phyloP scores from a whole-genome alignment of 129 eudicot genomes.

The Flaveria brownii region DNA sequence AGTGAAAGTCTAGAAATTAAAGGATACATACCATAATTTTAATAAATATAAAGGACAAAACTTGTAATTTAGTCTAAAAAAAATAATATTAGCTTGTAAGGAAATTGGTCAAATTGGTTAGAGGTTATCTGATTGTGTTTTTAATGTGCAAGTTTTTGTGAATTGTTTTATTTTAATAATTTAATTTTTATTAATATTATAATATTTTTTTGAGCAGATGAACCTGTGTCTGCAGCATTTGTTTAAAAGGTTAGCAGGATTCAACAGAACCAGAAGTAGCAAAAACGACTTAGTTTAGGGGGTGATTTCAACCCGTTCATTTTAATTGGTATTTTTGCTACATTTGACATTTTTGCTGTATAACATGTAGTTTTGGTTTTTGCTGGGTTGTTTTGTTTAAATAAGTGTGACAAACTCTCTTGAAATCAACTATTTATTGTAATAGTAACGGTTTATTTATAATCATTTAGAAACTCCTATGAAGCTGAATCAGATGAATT shows the following conservation, averaged over 20 bases:
- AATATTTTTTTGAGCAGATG: not conserved
- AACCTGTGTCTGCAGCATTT: not conserved
- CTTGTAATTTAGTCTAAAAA: too few relatives aligned
- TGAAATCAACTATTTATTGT: not conserved
- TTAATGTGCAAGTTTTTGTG: not conserved
- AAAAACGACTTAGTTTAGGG: slow-evolving; percentile 10
- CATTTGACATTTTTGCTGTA: not conserved
- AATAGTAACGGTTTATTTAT: not conserved
- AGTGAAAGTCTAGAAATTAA: too few relatives aligned
- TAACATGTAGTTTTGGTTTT: not conserved
- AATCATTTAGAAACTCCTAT: not conserved
- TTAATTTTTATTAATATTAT: not conserved
- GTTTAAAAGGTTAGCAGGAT: slow-evolving; percentile 5
- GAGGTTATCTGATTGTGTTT: not conserved
- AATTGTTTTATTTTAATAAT: not conserved
- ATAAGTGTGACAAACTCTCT: not conserved
- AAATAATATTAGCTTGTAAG: not conserved
- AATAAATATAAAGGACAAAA: too few relatives aligned
- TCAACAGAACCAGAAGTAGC: slow-evolving; percentile 3
- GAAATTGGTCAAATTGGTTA: not conserved
- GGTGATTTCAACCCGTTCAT: not conserved
- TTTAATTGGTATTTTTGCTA: not conserved
- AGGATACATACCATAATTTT: too few relatives aligned
- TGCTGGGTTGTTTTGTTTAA: not conserved
- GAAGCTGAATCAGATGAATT: not conserved